These are phyloP conservation scores for Aspergillus sparsus DNA, from an alignment of 495 filamentous ascomycete species.

Conservation along the genomic window DNA sequence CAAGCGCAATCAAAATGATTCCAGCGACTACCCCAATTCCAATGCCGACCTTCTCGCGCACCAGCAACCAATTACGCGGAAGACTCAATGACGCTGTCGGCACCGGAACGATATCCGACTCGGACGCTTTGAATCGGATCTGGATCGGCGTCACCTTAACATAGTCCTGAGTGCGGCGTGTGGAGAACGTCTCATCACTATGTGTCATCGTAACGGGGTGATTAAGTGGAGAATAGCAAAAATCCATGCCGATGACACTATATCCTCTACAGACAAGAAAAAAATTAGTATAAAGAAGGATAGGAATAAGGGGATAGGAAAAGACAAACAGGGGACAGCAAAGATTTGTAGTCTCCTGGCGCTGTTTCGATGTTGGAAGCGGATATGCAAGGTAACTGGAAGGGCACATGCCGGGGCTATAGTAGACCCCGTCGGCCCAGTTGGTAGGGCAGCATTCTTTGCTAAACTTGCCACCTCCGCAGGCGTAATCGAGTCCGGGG, in stretches of 20 bases:
- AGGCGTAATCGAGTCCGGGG: not conserved
- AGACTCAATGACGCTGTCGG: not conserved
- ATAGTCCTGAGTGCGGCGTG: not conserved
- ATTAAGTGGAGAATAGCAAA: not conserved
- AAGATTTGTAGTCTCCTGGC: not conserved
- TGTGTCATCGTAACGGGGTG: not conserved
- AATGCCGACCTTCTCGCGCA: not conserved
- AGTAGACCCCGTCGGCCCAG: not conserved
- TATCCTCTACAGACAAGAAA: not conserved
- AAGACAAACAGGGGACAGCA: not conserved
- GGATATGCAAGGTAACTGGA: not conserved
- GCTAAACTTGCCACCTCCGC: not conserved
- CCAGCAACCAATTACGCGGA: not conserved
- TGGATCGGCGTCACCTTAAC: not conserved
- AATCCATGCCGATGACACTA: not conserved
- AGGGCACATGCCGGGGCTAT: not conserved
- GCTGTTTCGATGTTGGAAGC: not conserved
- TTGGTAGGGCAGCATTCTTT: not conserved
- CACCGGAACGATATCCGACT: constrained; percentile 2
- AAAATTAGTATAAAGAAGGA: not conserved
- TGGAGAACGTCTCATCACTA: not conserved
- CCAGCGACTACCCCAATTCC: not conserved
- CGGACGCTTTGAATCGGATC: not conserved
- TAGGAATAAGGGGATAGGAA: not conserved
- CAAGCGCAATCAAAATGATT: not conserved